Percentiles rank a stretch among this genome's conserved stretches.
phyloP scores from a whole-genome alignment of 176 grass and related monocot species.

The Triticum turgidum region DNA sequence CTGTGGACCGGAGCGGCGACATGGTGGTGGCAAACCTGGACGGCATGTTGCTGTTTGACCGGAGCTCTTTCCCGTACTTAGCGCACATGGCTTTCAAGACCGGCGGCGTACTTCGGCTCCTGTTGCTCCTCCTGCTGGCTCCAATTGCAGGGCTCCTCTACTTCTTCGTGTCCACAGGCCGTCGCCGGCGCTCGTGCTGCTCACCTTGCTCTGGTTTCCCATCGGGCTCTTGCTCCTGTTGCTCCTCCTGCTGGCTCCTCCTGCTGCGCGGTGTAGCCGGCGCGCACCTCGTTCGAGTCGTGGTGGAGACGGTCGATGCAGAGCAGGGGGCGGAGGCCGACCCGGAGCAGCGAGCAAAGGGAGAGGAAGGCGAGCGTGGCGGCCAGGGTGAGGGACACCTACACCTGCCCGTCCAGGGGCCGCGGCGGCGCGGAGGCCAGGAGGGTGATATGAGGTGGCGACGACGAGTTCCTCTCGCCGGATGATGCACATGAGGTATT shows the following conservation, averaged over 20 bases:
- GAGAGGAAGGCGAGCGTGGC: constrained; percentile 43
- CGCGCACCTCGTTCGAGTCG: constrained; percentile 57
- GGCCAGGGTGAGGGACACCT: constrained; percentile 48
- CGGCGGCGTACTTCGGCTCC: constrained; percentile 45
- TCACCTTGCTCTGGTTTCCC: no score
- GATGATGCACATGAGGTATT: no score
- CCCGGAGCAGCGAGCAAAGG: constrained; percentile 33
- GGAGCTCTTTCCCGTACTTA: constrained; percentile 74
- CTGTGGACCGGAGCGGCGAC: constrained; percentile 33
- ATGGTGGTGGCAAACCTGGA: constrained; percentile 66
- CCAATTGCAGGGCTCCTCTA: constrained; percentile 50
- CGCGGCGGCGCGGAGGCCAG: not conserved
- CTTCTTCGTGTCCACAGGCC: constrained; percentile 6
- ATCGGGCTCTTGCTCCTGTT: no score
- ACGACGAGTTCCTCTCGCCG: no score
- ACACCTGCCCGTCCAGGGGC: constrained; percentile 57
- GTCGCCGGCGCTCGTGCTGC: no score
- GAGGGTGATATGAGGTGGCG: not conserved
- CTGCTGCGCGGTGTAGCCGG: constrained; percentile 41
- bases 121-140: constrained; percentile 40
- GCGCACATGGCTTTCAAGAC: constrained; percentile 55
- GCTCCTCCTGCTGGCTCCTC: no score
- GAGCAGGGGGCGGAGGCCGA: constrained; percentile 62
- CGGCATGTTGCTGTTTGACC: constrained; percentile 49
- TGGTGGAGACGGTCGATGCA: constrained; percentile 61